Conservation (phyloP, 352 stramenopile species). For the Globisporangium cylindrosporum region DNA sequence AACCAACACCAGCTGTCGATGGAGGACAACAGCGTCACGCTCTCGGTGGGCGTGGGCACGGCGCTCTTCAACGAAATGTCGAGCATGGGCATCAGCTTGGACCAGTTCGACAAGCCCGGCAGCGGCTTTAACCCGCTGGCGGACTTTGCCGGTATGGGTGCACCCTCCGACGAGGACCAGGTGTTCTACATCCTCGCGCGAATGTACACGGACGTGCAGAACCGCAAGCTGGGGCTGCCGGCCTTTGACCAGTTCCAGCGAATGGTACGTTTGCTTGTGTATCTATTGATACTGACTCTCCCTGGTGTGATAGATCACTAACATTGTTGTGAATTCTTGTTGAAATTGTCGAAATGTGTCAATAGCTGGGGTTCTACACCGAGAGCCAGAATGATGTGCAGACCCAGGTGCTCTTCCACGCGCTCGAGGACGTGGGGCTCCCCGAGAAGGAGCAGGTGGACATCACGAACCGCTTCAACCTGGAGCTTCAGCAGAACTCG, state of each 20-base stretch:
- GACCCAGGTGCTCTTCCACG: constrained; percentile 77
- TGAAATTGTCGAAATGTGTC: background rate
- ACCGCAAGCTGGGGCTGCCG: constrained; percentile 73
- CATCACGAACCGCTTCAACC: constrained; percentile 61
- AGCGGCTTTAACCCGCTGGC: constrained; percentile 26
- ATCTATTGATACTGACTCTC: background rate
- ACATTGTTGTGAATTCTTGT: constrained; percentile 13
- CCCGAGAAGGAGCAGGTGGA: constrained; percentile 59
- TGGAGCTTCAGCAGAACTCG: constrained; percentile 56
- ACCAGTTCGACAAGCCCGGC: constrained; percentile 48
- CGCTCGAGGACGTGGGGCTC: constrained; percentile 53
- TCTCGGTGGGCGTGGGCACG: constrained; percentile 35
- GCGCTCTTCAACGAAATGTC: constrained; percentile 73
- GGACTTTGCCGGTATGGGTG: constrained; percentile 40
- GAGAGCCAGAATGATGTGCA: constrained; percentile 68
- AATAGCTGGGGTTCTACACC: constrained; percentile 77
- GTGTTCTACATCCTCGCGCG: constrained; percentile 81
- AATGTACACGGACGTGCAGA: constrained; percentile 70
- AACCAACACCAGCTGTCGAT: constrained; percentile 16
- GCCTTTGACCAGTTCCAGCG: constrained; percentile 82
- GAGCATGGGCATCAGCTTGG: constrained; percentile 70
- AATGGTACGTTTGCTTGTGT: constrained; percentile 46
- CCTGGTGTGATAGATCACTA: background rate
- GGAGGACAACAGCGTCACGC: constrained; percentile 18
- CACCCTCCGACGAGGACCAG: constrained; percentile 47